Evolutionary conservation across 352 stramenopile species (phyloP), one percentile per base, ranked within the genome.

Genomic region (Vaucheria bursata): DNA sequence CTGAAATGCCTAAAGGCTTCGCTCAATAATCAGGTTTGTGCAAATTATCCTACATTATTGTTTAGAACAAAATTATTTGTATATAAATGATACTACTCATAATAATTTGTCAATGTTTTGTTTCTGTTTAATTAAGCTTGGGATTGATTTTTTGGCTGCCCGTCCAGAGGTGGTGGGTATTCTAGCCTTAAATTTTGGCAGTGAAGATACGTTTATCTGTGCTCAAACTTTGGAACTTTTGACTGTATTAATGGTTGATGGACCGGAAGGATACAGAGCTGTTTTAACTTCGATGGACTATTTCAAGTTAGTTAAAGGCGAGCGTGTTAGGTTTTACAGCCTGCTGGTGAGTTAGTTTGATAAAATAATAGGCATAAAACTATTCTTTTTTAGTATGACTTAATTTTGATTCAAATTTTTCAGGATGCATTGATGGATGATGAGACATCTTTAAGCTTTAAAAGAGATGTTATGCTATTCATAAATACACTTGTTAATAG

Each of bases 401-500:
- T n/a, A n/a, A n/a, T n/a, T n/a, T n/a, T n/a, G n/a, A n/a, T n/a
- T n/a, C n/a, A n/a, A n/a, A n/a, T 25, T 25, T 18, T 59, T 33
- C 49, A 73, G 12, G 71, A 82, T 25, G 80, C 80, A 38, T 38
- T 85, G 4, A 77, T 80, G 74, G 67, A 64, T 33, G 77, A 83
- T 31, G 80, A 77, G 49, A 80, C 80, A 0, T 50, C 78, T 31
- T 66, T 82, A 2, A 36, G 45, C 50, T 84, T 85, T 52, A 81
- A 84, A 53, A 70, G 80, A 0, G 80, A 85, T 73, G 75, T 85
- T 31, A 79, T 85, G 78, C 80, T 85, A 36, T 85, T 84, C 49
- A 80, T 85, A 64, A 85, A 85, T 40, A 82, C 80, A 1, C 72
- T 85, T 1, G 78, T 84, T 33, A 84, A 85, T 59, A 76, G 64